Percentiles rank a stretch among this genome's conserved stretches.
Conservation (phyloP, 2,329 filamentous ascomycete species). For the Fusarium napiforme region DNA sequence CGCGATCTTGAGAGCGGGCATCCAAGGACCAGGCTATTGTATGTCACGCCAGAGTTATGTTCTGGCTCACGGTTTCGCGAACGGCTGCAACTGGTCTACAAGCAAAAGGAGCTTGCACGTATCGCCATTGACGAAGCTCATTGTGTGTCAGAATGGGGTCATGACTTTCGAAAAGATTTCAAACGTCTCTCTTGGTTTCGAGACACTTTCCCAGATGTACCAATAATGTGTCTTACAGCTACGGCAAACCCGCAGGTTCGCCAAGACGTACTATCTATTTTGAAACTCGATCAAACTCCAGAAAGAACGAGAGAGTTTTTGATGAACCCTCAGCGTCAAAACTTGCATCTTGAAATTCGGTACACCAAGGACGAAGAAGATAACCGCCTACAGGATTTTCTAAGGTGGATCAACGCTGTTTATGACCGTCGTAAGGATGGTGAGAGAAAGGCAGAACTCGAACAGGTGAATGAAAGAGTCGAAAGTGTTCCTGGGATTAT, state of each 20-base stretch:
- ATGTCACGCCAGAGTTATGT: constrained; percentile 93
- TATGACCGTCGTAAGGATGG: constrained; percentile 74
- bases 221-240: constrained; percentile 91
- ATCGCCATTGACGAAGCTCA: constrained; percentile 95
- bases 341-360: constrained; percentile 90
- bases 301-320: constrained; percentile 78
- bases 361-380: constrained; percentile 83
- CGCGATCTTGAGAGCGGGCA: constrained; percentile 89
- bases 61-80: constrained; percentile 80
- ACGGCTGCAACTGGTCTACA: constrained; percentile 76
- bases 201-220: constrained; percentile 81
- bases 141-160: constrained; percentile 98
- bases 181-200: constrained; percentile 89
- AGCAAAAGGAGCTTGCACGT: constrained; percentile 85
- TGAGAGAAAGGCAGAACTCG: constrained; percentile 68
- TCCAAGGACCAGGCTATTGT: constrained; percentile 83
- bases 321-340: constrained; percentile 84
- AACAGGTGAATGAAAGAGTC: constrained; percentile 61
- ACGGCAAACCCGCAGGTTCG: constrained; percentile 86
- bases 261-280: constrained; percentile 81
- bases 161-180: constrained; percentile 95
- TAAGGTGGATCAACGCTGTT: constrained; percentile 79
- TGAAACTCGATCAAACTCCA: constrained; percentile 71
- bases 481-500: constrained; percentile 81
- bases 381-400: constrained; percentile 76